Base-by-base conservation (phyloP, 352 stramenopile genomes). In the Pythium sukuiense region DNA sequence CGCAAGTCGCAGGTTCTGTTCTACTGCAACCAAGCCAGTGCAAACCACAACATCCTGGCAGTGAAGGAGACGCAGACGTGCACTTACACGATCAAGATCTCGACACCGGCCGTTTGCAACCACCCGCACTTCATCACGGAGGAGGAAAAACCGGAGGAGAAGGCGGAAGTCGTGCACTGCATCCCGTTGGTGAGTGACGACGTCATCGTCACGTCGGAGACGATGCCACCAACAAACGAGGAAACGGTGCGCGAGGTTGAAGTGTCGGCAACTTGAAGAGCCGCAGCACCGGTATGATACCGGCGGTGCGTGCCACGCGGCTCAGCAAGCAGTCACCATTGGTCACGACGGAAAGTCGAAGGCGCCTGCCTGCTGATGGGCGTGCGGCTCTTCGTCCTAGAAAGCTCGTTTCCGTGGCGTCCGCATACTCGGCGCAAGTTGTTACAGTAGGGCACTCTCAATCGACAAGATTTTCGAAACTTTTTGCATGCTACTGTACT, bases 61-160 rank as follows among this genome's bases (percentile, higher is more conserved):
- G 77, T 93, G 52, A 92, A 92, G 59, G 87, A 95, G 72, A 89
- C 78, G 24, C 82, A 92, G 70, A 95, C 87, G n/a, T 95, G 87
- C 65, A 67, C 63, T 48, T 95, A 95, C 67, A 84, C 83, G 57
- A 75, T 95, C 57, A 93, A 95, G 62, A 77, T 95, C 50, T 91
- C 84, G 13, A 79, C 83, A 7, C 81, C 87, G 0, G 73, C 81
- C 54, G 69, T 95, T 33, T 95, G 87, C 50, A 79, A 90, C 55
- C 87, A 95, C 66, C 87, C 87, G 58, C 82, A 95, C 53, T 95
- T 95, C 63, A 70, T 90, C 57, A 90, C 78, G 33, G 80, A 90
- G 45, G 80, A 91, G 58, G 72, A 80, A 30, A 85, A 77, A 30
- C 80, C 71, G 55, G 79, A 84, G 32, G 73, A 81, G 13, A 64